Evolutionary conservation across 805 yeast species (phyloP).

Genomic region (Candida coleopterorum): DNA sequence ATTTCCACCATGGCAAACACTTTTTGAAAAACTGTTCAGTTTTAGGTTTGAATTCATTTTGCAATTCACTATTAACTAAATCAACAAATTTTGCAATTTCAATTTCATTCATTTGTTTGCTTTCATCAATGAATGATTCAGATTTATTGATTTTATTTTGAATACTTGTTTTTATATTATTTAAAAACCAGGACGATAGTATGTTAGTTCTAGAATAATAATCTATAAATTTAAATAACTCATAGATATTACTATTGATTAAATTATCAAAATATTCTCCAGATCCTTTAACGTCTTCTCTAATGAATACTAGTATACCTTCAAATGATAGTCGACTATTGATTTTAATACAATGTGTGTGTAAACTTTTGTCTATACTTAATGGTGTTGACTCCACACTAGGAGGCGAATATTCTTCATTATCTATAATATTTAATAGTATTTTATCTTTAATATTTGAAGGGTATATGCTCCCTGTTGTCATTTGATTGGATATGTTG

Average conservation of each 20-base stretch:
- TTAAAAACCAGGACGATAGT: constrained; percentile 20
- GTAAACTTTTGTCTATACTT: constrained; percentile 14
- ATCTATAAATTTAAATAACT: constrained; percentile 25
- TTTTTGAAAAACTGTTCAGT: constrained; percentile 25
- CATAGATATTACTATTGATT: constrained; percentile 32
- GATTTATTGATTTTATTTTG: constrained; percentile 12
- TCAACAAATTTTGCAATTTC: constrained; percentile 26
- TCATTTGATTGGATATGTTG: constrained; percentile 4
- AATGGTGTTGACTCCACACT: constrained; percentile 28
- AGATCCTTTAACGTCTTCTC: constrained; percentile 28
- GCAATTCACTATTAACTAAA: constrained; percentile 33
- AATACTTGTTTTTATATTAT: constrained; percentile 14
- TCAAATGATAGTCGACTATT: constrained; percentile 20
- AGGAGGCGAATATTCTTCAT: constrained; percentile 31
- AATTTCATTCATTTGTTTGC: constrained; percentile 17
- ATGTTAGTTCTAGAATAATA: constrained; percentile 22
- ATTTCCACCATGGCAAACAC: constrained; percentile 37
- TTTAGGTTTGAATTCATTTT: constrained; percentile 27
- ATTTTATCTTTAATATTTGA: constrained; percentile 16
- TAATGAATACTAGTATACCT: constrained; percentile 28
- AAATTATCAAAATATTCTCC: constrained; percentile 24
- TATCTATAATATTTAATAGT: constrained; percentile 34
- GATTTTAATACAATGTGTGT: constrained; percentile 27
- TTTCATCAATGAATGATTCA: constrained; percentile 11
- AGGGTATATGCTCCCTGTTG: constrained; percentile 11